phyloP scores from a whole-genome alignment of 2,329 filamentous ascomycete species.

The Catunica adiposa region DNA sequence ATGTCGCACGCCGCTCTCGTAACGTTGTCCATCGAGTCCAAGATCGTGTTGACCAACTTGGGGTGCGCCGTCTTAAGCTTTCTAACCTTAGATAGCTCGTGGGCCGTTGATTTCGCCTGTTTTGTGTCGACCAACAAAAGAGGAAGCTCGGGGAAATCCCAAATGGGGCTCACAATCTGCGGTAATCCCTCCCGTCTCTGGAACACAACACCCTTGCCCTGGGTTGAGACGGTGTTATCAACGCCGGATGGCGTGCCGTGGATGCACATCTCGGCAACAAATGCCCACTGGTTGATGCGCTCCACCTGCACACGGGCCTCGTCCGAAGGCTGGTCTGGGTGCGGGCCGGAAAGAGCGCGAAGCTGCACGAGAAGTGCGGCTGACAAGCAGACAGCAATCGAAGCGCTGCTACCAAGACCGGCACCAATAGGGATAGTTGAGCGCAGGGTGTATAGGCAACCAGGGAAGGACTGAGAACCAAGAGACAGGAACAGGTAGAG shows the following conservation, averaged over 20 bases:
- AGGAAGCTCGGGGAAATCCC: constrained; percentile 81
- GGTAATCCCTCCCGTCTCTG: constrained; percentile 34
- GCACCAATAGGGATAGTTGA: constrained; percentile 89
- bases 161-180: constrained; percentile 51
- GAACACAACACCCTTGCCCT: constrained; percentile 89
- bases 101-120: constrained; percentile 69
- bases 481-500: constrained; percentile 86
- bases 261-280: constrained; percentile 92
- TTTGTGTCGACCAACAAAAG: constrained; percentile 79
- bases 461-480: constrained; percentile 60
- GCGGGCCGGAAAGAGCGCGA: constrained; percentile 72
- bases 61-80: constrained; percentile 56
- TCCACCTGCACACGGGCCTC: constrained; percentile 86
- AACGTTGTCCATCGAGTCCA: constrained; percentile 71
- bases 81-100: constrained; percentile 75
- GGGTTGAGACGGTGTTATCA: constrained; percentile 87
- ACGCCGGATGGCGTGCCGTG: constrained; percentile 94
- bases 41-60: constrained; percentile 59
- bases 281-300: constrained; percentile 94
- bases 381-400: constrained; percentile 76
- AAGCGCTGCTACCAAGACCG: constrained; percentile 85
- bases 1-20: constrained; percentile 37
- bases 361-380: constrained; percentile 75
- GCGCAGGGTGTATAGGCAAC: constrained; percentile 75
- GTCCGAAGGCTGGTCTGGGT: constrained; percentile 73